phyloP scores from a whole-genome alignment of 164 flowering plant genomes.

The Chimonanthus praecox region DNA sequence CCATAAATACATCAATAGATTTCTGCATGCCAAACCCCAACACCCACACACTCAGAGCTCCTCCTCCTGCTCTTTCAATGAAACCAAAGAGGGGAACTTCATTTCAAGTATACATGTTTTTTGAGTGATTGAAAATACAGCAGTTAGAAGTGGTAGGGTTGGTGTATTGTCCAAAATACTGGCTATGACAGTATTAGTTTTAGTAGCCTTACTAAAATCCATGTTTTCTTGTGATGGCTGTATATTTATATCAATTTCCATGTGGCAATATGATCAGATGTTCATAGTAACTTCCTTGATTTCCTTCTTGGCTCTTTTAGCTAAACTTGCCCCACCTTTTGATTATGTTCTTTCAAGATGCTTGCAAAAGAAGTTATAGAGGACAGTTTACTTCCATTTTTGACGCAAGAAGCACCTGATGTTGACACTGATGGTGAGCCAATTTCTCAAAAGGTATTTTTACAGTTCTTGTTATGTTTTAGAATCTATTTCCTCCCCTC shows the following conservation, averaged over 20 bases:
- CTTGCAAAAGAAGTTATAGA: constrained; percentile 89
- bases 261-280: background rate
- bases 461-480: background rate
- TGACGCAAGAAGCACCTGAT: constrained; percentile 57
- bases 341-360: constrained; percentile 46
- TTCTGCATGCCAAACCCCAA: too few relatives aligned
- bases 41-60: too few relatives aligned
- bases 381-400: constrained; percentile 62
- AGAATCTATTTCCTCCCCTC: background rate
- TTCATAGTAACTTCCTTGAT: background rate
- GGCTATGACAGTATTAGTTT: background rate
- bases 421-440: constrained; percentile 54
- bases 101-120: too few relatives aligned
- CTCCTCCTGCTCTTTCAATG: too few relatives aligned
- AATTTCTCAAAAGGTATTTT: constrained; percentile 55
- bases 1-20: too few relatives aligned
- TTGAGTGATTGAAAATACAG: too few relatives aligned
- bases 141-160: too few relatives aligned
- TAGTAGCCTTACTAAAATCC: background rate
- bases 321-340: background rate
- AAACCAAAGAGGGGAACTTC: too few relatives aligned
- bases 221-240: background rate
- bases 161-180: too few relatives aligned
- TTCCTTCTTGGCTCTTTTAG: background rate
- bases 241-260: background rate